Evolutionary conservation across 768 basidiomycete species (phyloP), one percentile per base, ranked within the genome.

Genomic region (Phylloporus sp.): DNA sequence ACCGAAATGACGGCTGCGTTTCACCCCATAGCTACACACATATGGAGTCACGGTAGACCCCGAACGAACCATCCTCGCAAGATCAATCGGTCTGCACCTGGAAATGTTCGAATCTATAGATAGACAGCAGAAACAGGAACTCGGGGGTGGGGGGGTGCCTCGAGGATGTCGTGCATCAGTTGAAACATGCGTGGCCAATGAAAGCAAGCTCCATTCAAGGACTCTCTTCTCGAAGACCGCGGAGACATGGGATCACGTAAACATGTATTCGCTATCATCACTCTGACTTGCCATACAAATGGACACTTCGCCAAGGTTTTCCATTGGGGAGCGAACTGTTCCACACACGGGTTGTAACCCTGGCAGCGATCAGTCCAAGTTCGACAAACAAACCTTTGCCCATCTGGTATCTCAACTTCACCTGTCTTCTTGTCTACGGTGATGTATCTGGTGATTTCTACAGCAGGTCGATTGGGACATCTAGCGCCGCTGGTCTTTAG

Each of bases 391-490:
- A 47, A 77, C 80, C 68, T 71, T 28, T 66, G 51, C 33, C 65
- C 57, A 27, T 65, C 39, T 34, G 78, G 78, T 32, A 83, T 60
- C 50, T 75, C 70, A 6, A 86, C 72, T 57, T 77, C 73, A 10
- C 73, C 73, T 5, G 72, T 75, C 46, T 64, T 52, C 40, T 68
- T 47, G 48, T 83, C 69, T 36, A 85, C 65, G 9, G 70, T 64
- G 24, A 77, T 65, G n/a, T 74, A 60, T 34, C 71, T 75, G 9
- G 87, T 89, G 26, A 89, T 73, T 65, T 91, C 89, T 11, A 86
- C 71, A 9, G 82, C 81, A 39, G 88, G 79, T 41, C 68, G 65
- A 18, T 75, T 73, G 38, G 75, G 72, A 62, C 90, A 91, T 53
- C 90, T 91, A 54, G 46, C 20, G 17, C 33, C 33, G 36, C 29